Base-by-base conservation (phyloP, 495 filamentous ascomycete species). In the Penicillium goetzii region DNA sequence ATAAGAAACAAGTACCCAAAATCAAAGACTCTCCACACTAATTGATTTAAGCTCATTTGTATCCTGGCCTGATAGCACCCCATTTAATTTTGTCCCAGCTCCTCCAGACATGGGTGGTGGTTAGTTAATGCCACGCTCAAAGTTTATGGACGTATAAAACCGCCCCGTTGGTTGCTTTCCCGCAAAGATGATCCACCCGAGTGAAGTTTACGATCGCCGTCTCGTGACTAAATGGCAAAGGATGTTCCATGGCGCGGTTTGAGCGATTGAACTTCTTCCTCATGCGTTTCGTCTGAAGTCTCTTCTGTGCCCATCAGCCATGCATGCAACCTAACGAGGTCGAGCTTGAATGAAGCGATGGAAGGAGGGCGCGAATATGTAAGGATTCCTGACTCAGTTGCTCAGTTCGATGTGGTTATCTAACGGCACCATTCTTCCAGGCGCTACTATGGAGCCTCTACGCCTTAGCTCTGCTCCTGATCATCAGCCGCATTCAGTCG, bases 361-460 rank as follows among this genome's bases (percentile, higher is more conserved):
- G 41, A 43, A 21, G 41, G 41, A 21, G 41, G 41, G 41, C 41
- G 41, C 41, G 41, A 43, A 43, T 43, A 43, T 43, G 41, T 43
- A 43, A 21, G 41, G 21, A 8, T 4, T 19, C 3, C 41, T 8
- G 17, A 19, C n/a, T 9, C 1, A 6, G 9, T 21, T 43, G n/a
- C 6, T 43, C 41, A 0, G 11, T 7, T 21, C 9, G 21, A 10
- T 21, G 8, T 21, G 5, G 9, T 0, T 43, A 9, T 7, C 41
- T 43, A 43, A 43, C 4, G 19, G 41, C 3, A 10, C 15, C n/a
- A 7, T 10, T 21, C 7, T 21, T 21, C 2, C 0, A 45, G 41
- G 41, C 41, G 19, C 41, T 45, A 21, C 19, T 45, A 45, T 45
- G 41, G 19, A 21, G 41, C 19, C 41, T 45, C 41, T 45, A 45